Percentiles rank a stretch among this genome's conserved stretches.
Conservation (phyloP, 2,329 filamentous ascomycete genomes). For the Aspergillus neotritici region DNA sequence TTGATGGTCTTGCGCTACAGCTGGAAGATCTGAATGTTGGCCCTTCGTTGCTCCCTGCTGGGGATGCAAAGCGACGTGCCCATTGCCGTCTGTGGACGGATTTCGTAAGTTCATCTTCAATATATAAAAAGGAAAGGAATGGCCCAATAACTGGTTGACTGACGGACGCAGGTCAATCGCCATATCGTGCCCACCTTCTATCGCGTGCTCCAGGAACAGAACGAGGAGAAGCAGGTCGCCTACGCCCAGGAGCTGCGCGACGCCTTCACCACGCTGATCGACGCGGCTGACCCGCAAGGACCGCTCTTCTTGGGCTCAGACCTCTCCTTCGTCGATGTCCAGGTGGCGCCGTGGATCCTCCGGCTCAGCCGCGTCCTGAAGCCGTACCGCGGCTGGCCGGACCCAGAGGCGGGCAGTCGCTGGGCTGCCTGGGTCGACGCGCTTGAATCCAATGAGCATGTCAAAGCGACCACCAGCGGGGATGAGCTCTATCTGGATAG, state of each 20-base stretch:
- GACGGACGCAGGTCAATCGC: slow-evolving; percentile 59
- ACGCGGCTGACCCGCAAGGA: slow-evolving; percentile 53
- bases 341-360: slow-evolving; percentile 69
- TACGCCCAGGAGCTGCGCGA: slow-evolving; percentile 58
- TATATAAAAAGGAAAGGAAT: neutral
- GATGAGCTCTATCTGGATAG: slow-evolving; percentile 63
- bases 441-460: slow-evolving; percentile 58
- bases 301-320: slow-evolving; percentile 62
- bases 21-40: slow-evolving; percentile 66
- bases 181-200: slow-evolving; percentile 73
- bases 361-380: slow-evolving; percentile 61
- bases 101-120: slow-evolving; percentile 51
- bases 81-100: slow-evolving; percentile 75
- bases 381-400: slow-evolving; percentile 61
- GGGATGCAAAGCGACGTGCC: slow-evolving; percentile 62
- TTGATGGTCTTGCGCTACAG: slow-evolving; percentile 37
- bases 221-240: slow-evolving; percentile 53
- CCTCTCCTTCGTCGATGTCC: slow-evolving; percentile 64
- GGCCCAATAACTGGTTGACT: slow-evolving; percentile 13
- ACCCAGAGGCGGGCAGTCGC: slow-evolving; percentile 56
- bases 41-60: slow-evolving; percentile 57
- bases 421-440: slow-evolving; percentile 67
- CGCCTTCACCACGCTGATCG: slow-evolving; percentile 59
- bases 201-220: slow-evolving; percentile 61
- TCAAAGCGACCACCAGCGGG: slow-evolving; percentile 62